phyloP scores from a whole-genome alignment of 2,329 filamentous ascomycete species.

The Laburnicola sp. region DNA sequence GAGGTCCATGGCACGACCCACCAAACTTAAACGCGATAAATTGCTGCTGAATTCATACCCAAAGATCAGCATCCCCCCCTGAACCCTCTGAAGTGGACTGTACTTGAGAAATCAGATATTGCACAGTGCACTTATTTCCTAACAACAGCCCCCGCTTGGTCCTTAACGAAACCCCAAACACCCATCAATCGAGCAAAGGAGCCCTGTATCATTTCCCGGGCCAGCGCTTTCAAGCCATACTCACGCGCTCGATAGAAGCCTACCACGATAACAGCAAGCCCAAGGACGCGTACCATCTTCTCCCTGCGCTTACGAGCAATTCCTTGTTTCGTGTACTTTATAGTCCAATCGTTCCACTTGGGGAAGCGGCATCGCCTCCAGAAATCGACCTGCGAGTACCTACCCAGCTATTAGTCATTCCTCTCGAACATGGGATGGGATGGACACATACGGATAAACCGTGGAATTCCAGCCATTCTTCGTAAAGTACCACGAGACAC shows the following conservation, averaged over 20 bases:
- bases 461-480: slow-evolving; percentile 79
- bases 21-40: too few relatives aligned
- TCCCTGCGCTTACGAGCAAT: slow-evolving; percentile 35
- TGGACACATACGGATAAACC: slow-evolving; percentile 58
- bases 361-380: slow-evolving; percentile 56
- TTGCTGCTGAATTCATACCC: too few relatives aligned
- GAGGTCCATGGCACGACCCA: too few relatives aligned
- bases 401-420: slow-evolving; percentile 21
- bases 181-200: slow-evolving; percentile 12
- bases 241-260: slow-evolving; percentile 30
- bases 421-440: slow-evolving; percentile 11
- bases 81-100: too few relatives aligned
- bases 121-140: too few relatives aligned
- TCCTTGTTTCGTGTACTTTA: slow-evolving; percentile 56
- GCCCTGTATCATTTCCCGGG: slow-evolving; percentile 17
- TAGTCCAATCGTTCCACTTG: slow-evolving; percentile 58
- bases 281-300: slow-evolving; percentile 21
- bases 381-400: slow-evolving; percentile 57
- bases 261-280: slow-evolving; percentile 24
- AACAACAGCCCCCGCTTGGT: slow-evolving; percentile 2
- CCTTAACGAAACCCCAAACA: slow-evolving; percentile 7
- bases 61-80: too few relatives aligned
- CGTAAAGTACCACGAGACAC: slow-evolving; percentile 65
- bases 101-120: too few relatives aligned
- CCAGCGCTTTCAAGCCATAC: slow-evolving; percentile 24